Percentiles rank a stretch among this genome's conserved stretches.
Conservation (phyloP, 1,284 basidiomycete genomes). For the Pyrrhoderma noxium region DNA sequence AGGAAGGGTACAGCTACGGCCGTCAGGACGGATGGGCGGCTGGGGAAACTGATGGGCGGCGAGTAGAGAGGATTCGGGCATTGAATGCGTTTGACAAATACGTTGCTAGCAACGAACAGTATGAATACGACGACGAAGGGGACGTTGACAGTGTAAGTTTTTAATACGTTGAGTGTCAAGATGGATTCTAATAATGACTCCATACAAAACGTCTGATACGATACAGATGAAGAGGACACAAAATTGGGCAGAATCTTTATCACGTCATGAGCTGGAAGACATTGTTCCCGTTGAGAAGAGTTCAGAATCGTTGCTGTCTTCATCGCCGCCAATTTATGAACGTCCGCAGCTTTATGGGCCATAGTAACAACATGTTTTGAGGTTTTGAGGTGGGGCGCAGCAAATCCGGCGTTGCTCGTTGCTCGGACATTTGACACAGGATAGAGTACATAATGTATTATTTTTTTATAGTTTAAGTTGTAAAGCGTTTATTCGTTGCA, state of each 20-base stretch:
- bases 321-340: slow-evolving; percentile 4
- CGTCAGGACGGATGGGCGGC: slow-evolving; percentile 40
- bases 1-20: slow-evolving; percentile 29
- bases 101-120: slow-evolving; percentile 37
- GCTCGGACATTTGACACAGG: too few species aligned
- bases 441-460: too few species aligned
- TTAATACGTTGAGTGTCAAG: too few species aligned
- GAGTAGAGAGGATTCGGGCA: slow-evolving; percentile 40
- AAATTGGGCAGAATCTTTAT: slow-evolving; percentile 19
- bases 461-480: too few species aligned
- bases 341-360: not conserved
- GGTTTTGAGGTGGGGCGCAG: too few species aligned
- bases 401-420: too few species aligned
- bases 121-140: slow-evolving; percentile 34
- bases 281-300: slow-evolving; percentile 8
- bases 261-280: slow-evolving; percentile 7
- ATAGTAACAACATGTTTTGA: too few species aligned
- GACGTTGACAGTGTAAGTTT: slow-evolving; percentile 13
- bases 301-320: slow-evolving; percentile 6
- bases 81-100: slow-evolving; percentile 31
- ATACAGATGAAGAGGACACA: slow-evolving; percentile 16
- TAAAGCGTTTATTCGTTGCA: too few species aligned
- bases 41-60: slow-evolving; percentile 40
- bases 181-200: too few species aligned
- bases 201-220: too few species aligned